Evolutionary conservation across 805 yeast genomes (phyloP), one percentile per base, ranked within the genome.

Genomic region (Saccharomycopsis fermentans): DNA sequence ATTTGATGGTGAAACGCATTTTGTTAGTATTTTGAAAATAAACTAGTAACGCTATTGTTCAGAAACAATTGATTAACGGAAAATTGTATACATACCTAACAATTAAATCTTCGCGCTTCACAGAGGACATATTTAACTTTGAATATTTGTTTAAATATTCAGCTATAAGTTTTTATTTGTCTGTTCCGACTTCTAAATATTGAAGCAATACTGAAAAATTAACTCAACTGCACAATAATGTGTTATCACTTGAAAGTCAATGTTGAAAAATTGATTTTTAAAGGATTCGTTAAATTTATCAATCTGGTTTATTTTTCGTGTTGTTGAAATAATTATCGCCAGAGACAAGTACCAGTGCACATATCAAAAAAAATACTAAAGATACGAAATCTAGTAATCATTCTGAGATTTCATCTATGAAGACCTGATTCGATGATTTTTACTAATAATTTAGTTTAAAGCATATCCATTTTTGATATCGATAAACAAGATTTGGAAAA

Each of bases 81-180:
- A 21, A 54, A 4, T 36, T 17, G 29, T 19, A 17, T 4, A 59
- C 62, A 36, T 55, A 60, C 60, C 29, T 58, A 17, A 60, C 61
- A 36, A 60, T 58, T 26, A 60, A 61, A 35, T 60, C 63, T 52
- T 58, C 61, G 27, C 63, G 61, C 27, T 61, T 60, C 21, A 60
- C 61, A 34, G 55, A 12, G 51, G 58, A 50, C 37, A 26, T 55
- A 40, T 19, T 59, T 55, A 32, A 11, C 12, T 32, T 3, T 32
- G 35, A 9, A 9, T 32, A 6, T 32, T 11, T 53, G 56, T 26
- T 36, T 34, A 3, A n/a, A 35, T 52, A 36, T 52, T 24, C 14
- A 34, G 16, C 4, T 51, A n/a, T 55, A 6, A 27, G 2, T 8
- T 3, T 52, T 2, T 52, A 21, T 21, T 52, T n/a, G n/a, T n/a